phyloP scores from a whole-genome alignment of 768 basidiomycete genomes.

The Termitomyces sp. region DNA sequence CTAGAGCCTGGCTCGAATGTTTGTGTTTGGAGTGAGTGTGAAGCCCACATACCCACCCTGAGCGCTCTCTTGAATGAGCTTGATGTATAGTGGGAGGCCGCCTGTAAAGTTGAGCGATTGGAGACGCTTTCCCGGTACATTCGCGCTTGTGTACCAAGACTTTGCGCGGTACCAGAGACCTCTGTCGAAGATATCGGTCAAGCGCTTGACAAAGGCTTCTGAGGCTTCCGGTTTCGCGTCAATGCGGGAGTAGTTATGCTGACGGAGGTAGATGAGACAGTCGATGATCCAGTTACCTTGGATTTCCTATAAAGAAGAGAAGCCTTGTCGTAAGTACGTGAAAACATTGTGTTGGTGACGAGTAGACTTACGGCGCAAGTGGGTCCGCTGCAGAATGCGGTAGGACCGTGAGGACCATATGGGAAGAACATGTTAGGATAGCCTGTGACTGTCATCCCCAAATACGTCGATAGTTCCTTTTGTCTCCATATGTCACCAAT shows the following conservation, averaged over 20 bases:
- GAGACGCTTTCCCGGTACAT: slow-evolving; percentile 17
- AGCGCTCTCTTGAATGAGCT: slow-evolving; percentile 13
- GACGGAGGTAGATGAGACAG: slow-evolving; percentile 13
- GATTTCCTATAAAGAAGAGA: slow-evolving; percentile 11
- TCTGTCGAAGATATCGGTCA: slow-evolving; percentile 8
- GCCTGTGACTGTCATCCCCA: slow-evolving; percentile 14
- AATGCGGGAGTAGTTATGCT: slow-evolving; percentile 9
- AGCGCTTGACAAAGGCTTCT: slow-evolving; percentile 6
- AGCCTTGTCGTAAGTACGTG: too few relatives aligned
- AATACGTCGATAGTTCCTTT: slow-evolving; percentile 14
- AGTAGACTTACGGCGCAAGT: slow-evolving; percentile 14
- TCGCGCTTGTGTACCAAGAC: slow-evolving; percentile 21
- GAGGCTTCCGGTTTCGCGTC: slow-evolving; percentile 10
- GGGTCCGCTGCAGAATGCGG: slow-evolving; percentile 20
- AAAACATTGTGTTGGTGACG: not conserved
- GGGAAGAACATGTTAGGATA: slow-evolving; percentile 23
- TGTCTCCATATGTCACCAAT: slow-evolving; percentile 17
- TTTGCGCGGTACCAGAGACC: slow-evolving; percentile 14
- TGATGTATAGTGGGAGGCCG: slow-evolving; percentile 14
- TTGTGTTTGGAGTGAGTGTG: not conserved
- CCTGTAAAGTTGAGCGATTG: slow-evolving; percentile 18
- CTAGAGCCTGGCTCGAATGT: not conserved
- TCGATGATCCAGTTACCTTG: slow-evolving; percentile 19
- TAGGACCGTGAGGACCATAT: slow-evolving; percentile 20
- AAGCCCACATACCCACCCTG: slow-evolving; percentile 14